Conservation (phyloP, 129 eudicot genomes). For the Lonicera japonica region DNA sequence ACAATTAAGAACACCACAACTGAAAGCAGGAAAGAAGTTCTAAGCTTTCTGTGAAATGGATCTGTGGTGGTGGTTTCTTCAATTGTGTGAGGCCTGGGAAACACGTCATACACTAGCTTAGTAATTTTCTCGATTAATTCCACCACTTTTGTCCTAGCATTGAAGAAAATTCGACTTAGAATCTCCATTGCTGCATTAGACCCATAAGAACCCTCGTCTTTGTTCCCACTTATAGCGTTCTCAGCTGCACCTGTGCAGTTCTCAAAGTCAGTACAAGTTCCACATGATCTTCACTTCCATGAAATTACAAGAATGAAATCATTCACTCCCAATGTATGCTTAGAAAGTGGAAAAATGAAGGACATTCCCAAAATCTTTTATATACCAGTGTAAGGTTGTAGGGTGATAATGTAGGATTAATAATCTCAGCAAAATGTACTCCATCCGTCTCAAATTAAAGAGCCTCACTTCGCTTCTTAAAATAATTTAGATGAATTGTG, state of each 20-base stretch:
- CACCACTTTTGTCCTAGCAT: constrained; percentile 50
- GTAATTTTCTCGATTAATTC: constrained; percentile 53
- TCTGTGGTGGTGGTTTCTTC: constrained; percentile 14
- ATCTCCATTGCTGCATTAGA: constrained; percentile 31
- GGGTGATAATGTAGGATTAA: no score
- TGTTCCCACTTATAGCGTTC: constrained; percentile 11
- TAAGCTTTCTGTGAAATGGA: constrained; percentile 42
- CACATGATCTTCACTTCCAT: no score
- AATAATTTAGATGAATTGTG: no score
- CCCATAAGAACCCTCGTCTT: constrained; percentile 16
- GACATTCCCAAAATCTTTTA: no score
- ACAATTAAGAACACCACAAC: constrained; percentile 56
- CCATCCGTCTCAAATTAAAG: no score
- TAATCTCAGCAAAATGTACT: no score
- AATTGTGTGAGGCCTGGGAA: constrained; percentile 25
- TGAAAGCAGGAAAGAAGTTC: constrained; percentile 44
- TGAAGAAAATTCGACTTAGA: constrained; percentile 41
- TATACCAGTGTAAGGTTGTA: no score
- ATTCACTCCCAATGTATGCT: no score
- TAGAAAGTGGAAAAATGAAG: no score
- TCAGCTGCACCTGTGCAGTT: constrained; percentile 23
- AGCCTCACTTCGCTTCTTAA: no score
- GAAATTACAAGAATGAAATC: no score
- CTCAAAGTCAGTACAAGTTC: not conserved
- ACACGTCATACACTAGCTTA: constrained; percentile 33